These are phyloP conservation scores for Thozetella sp. DNA, from an alignment of 495 filamentous ascomycete genomes.

Conservation along the genomic window DNA sequence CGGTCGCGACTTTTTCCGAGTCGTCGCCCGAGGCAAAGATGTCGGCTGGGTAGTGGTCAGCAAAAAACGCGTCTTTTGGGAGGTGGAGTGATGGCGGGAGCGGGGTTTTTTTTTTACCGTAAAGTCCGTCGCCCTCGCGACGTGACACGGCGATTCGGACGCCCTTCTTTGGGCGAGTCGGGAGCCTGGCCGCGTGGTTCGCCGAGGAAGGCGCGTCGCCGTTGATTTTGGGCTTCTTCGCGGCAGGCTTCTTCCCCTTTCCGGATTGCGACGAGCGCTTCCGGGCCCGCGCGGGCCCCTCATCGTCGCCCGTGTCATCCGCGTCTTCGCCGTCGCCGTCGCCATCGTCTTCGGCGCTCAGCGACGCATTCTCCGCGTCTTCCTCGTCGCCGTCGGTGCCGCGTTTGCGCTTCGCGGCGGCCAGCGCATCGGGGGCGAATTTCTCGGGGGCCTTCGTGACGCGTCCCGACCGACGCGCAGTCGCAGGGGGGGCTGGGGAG, in stretches of 20 bases:
- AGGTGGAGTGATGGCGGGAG: neutral
- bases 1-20: slow-evolving; percentile 73
- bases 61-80: slow-evolving; percentile 1
- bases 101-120: slow-evolving; percentile 57
- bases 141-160: slow-evolving; percentile 47
- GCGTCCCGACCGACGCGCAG: slow-evolving; percentile 77
- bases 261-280: slow-evolving; percentile 34
- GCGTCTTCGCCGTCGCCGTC: slow-evolving; percentile 48
- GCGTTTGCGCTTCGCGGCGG: slow-evolving; percentile 57
- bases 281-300: slow-evolving; percentile 27
- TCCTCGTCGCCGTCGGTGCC: slow-evolving; percentile 50
- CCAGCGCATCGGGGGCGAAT: slow-evolving; percentile 52
- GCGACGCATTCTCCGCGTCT: slow-evolving; percentile 56
- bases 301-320: slow-evolving; percentile 43
- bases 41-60: slow-evolving; percentile 59
- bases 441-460: slow-evolving; percentile 72
- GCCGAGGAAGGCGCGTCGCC: slow-evolving; percentile 52
- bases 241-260: slow-evolving; percentile 57
- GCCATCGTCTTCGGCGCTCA: slow-evolving; percentile 51
- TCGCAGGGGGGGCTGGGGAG: slow-evolving; percentile 46
- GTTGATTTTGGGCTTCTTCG: slow-evolving; percentile 78
- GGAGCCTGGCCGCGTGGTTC: slow-evolving; percentile 52
- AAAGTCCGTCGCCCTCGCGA: slow-evolving; percentile 68
- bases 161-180: slow-evolving; percentile 63
- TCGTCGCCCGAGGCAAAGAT: slow-evolving; percentile 74